These are phyloP conservation scores for Pleurotus tuoliensis DNA, from an alignment of 768 basidiomycete genomes.

Conservation along the genomic window DNA sequence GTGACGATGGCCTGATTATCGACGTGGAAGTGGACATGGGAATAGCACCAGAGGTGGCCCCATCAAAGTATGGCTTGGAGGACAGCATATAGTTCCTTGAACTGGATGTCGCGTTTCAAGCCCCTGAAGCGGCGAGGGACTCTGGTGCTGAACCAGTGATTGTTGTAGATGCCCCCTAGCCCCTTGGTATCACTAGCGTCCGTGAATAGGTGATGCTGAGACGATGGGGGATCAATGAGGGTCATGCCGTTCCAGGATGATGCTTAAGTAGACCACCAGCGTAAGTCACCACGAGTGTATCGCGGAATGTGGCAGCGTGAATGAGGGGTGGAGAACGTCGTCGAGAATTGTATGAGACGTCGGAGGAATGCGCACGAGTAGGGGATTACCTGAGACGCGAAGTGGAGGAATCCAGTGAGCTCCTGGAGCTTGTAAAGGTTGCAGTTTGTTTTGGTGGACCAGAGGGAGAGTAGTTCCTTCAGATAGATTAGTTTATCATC, in stretches of 20 bases:
- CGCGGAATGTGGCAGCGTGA: conserved; percentile 19
- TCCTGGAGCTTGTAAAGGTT: too few species aligned
- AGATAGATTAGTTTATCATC: conserved; percentile 26
- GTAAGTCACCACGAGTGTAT: conserved; percentile 17
- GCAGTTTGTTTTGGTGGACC: too few species aligned
- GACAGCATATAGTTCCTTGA: conserved; percentile 29
- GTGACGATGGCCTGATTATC: conserved; percentile 16
- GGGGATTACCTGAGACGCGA: too few species aligned
- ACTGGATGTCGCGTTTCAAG: conserved; percentile 21
- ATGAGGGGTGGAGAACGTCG: conserved; percentile 19
- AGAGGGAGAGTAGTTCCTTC: conserved; percentile 13
- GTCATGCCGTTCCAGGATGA: conserved; percentile 26
- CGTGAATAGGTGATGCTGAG: conserved; percentile 19
- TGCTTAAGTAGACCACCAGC: conserved; percentile 27
- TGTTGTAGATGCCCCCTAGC: conserved; percentile 19
- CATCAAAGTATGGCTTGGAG: conserved; percentile 25
- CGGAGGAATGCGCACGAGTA: conserved; percentile 10
- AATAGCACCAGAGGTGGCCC: conserved; percentile 19
- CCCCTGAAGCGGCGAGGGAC: conserved; percentile 18
- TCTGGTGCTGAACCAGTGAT: conserved; percentile 21
- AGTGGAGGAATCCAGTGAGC: too few species aligned
- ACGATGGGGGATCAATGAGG: conserved; percentile 11
- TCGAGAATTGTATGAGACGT: conserved; percentile 22
- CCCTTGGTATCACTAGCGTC: conserved; percentile 30
- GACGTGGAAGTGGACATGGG: conserved; percentile 24